Evolutionary conservation across 2,329 filamentous ascomycete genomes (phyloP).

Genomic region (Aspergillus latus): DNA sequence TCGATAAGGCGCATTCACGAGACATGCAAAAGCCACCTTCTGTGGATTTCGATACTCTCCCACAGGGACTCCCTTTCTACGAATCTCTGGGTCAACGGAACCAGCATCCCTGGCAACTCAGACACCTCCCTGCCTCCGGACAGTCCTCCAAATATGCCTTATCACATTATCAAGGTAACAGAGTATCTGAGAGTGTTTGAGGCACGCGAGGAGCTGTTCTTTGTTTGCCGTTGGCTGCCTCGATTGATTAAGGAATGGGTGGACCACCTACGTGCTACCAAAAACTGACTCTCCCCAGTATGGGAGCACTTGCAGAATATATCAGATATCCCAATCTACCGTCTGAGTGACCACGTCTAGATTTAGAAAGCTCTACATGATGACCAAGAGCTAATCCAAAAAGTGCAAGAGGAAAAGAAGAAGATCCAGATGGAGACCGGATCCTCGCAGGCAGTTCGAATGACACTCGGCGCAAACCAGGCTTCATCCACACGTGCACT

Average conservation of each 20-base stretch:
- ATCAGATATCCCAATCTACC: conserved; percentile 19
- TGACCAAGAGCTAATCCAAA: conserved; percentile 16
- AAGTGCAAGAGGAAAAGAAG: conserved; percentile 5
- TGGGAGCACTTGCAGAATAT: conserved; percentile 16
- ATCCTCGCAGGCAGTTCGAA: not conserved
- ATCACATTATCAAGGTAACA: conserved; percentile 20
- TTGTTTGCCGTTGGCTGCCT: conserved; percentile 16
- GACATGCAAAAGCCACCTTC: conserved; percentile 18
- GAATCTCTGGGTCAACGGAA: conserved; percentile 17
- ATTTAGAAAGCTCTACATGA: conserved; percentile 19
- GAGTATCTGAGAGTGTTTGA: conserved; percentile 16
- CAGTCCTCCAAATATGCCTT: conserved; percentile 16
- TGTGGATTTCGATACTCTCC: conserved; percentile 11
- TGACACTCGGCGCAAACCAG: not conserved
- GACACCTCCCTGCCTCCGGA: conserved; percentile 14
- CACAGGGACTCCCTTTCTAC: conserved; percentile 11
- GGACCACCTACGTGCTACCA: conserved; percentile 5
- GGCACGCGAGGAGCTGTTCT: conserved; percentile 8
- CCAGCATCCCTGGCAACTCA: not conserved
- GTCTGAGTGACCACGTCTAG: conserved; percentile 20
- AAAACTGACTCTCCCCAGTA: conserved; percentile 17
- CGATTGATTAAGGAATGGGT: conserved; percentile 11
- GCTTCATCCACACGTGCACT: not conserved
- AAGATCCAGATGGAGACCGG: conserved; percentile 1
- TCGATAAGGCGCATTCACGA: conserved; percentile 9